Conservation (phyloP, 768 basidiomycete species). For the Kwoniella heveanensis region DNA sequence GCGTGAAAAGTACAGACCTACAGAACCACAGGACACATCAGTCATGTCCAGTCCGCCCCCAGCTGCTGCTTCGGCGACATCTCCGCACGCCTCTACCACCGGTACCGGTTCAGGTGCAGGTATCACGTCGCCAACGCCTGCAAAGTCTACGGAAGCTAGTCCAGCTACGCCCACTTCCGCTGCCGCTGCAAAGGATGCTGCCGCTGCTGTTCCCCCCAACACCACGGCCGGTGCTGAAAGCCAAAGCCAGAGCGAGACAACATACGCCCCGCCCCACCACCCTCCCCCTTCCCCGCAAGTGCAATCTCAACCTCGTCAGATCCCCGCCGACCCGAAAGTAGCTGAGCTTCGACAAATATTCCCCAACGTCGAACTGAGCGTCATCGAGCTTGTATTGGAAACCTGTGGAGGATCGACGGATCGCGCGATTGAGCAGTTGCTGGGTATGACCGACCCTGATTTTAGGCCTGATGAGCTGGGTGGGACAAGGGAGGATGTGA, state of each 20-base stretch:
- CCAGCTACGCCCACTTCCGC: no score
- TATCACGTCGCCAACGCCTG: no score
- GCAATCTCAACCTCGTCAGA: constrained; percentile 1
- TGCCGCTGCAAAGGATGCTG: no score
- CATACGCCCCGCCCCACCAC: neutral
- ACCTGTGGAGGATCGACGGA: constrained; percentile 47
- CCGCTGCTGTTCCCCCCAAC: no score
- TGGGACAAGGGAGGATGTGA: constrained; percentile 38
- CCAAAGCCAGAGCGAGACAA: neutral
- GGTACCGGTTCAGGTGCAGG: no score
- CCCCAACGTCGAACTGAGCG: constrained; percentile 49
- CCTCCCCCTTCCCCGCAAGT: neutral
- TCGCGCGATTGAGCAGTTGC: constrained; percentile 53
- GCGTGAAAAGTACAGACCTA: no score
- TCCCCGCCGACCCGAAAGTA: constrained; percentile 36
- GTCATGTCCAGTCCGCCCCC: no score
- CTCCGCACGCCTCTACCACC: no score
- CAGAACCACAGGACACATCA: no score
- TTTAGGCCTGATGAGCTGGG: constrained; percentile 49
- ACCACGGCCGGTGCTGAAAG: neutral
- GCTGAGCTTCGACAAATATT: constrained; percentile 49
- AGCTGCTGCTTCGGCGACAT: no score
- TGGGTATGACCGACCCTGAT: constrained; percentile 54
- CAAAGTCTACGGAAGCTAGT: no score
- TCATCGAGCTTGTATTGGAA: constrained; percentile 54